Conservation (phyloP, 1,284 basidiomycete genomes). For the Microbotryum violaceum region DNA sequence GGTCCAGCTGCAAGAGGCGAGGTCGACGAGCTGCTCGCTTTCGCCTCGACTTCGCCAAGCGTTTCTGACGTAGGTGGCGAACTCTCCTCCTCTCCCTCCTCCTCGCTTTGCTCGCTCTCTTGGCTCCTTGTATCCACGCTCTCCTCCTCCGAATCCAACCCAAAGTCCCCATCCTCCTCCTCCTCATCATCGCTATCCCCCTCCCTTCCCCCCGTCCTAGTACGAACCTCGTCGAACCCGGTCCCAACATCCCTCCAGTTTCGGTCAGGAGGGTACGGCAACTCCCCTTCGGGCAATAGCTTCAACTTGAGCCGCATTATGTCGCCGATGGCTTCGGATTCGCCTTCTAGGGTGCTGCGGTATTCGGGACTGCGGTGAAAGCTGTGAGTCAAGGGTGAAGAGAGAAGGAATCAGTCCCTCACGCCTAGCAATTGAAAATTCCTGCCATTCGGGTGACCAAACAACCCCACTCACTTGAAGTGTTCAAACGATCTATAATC, state of each 20-base stretch:
- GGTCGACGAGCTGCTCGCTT: background rate
- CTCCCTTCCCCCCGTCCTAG: too few relatives aligned
- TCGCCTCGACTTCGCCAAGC: background rate
- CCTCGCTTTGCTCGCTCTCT: background rate
- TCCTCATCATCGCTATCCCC: background rate
- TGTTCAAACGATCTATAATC: background rate
- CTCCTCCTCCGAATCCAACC: background rate
- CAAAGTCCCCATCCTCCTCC: background rate
- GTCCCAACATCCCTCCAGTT: background rate
- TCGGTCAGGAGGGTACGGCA: slow-evolving; percentile 3
- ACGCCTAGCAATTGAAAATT: background rate
- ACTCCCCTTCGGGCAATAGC: slow-evolving; percentile 17
- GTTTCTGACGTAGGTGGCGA: background rate
- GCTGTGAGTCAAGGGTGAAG: background rate
- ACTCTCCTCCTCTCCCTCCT: background rate
- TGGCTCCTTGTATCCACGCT: background rate
- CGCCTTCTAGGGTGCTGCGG: slow-evolving; percentile 10
- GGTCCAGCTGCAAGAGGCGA: background rate
- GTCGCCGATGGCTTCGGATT: slow-evolving; percentile 27
- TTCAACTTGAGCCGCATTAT: slow-evolving; percentile 18
- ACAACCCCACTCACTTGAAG: background rate
- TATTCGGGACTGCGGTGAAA: slow-evolving; percentile 4
- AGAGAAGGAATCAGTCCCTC: background rate
- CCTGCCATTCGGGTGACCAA: too few relatives aligned
- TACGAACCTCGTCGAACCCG: slow-evolving; percentile 2